A percentile compares a stretch with the other conserved stretches of the same genome.
Evolutionary conservation across 371 early-diverging fungal species (phyloP).

Genomic region (Catenaria anguillulae): DNA sequence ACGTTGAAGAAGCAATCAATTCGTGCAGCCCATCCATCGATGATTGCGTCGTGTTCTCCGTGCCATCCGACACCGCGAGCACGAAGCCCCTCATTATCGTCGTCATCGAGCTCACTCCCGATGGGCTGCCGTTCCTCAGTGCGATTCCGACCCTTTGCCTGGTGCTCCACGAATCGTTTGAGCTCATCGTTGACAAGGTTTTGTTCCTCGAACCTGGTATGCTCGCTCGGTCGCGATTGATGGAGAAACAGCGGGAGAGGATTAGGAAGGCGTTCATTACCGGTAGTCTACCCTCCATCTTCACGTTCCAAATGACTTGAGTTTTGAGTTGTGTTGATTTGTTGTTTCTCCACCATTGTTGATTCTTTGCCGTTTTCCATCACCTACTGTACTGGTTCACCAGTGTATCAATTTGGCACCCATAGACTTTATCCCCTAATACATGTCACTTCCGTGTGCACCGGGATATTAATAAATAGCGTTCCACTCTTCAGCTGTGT

Average conservation of each 20-base stretch:
- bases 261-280: not conserved
- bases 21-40: not conserved
- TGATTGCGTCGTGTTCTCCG: not conserved
- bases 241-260: not conserved
- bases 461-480: too few species aligned
- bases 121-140: not conserved
- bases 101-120: not conserved
- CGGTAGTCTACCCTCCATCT: not conserved
- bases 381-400: too few species aligned
- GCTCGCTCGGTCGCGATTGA: conserved; percentile 1
- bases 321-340: too few species aligned
- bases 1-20: not conserved
- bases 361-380: too few species aligned
- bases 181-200: not conserved
- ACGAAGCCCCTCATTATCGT: not conserved
- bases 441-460: too few species aligned
- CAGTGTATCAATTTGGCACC: too few species aligned
- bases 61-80: not conserved
- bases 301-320: not conserved
- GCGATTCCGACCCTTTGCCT: not conserved
- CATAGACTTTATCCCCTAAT: too few species aligned
- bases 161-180: not conserved
- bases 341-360: too few species aligned
- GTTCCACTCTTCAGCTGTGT: too few species aligned
- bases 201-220: not conserved